Evolutionary conservation across 2,329 filamentous ascomycete species (phyloP), one percentile per base, ranked within the genome.

Genomic region (Stagonosporopsis vannaccii): DNA sequence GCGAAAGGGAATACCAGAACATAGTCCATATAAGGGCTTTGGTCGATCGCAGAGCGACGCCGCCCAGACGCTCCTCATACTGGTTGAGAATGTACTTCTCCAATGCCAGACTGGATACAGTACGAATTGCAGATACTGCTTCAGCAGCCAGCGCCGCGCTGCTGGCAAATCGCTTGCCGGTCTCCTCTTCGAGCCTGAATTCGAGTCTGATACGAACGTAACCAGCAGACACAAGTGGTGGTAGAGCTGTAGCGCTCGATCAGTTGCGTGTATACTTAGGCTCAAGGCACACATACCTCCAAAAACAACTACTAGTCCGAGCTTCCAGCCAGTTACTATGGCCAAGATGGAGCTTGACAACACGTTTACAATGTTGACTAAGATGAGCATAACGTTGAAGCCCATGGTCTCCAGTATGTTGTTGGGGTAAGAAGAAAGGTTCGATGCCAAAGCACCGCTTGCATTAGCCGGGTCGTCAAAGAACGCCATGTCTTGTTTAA

Each of bases 391-490:
- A 1, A 98, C 84, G 0, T 92, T 97, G 25, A 88, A 87, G 42
- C 94, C 95, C 63, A 91, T 93, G 42, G 98, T 86, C 13, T 95
- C 93, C 15, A 92, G 90, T 26, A 97, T 83, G 69, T 96, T 89
- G 0, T 92, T 97, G 0, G 93, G 93, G 76, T 97, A 90, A 28
- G 78, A 77, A 0, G 82, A 80, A 1, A 87, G 76, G 2, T 84
- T 81, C 0, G 85, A 82, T 0, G 92, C 97, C 66, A 99, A 80
- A 0, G 92, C 90, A 62, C 95, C 95, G 6, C 92, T 88, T 6
- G 90, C 92, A 74, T 98, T 96, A 74, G 95, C 90, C 61, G 96
- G 91, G 40, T 83, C 84, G 75, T 98, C 95, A 67, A 97, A 99
- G 76, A 93, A 98, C 25, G 87, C 81, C 56, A 98, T 93, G 61